Conservation (phyloP, 83 land plant species). For the Diphasiastrum complanatum region DNA sequence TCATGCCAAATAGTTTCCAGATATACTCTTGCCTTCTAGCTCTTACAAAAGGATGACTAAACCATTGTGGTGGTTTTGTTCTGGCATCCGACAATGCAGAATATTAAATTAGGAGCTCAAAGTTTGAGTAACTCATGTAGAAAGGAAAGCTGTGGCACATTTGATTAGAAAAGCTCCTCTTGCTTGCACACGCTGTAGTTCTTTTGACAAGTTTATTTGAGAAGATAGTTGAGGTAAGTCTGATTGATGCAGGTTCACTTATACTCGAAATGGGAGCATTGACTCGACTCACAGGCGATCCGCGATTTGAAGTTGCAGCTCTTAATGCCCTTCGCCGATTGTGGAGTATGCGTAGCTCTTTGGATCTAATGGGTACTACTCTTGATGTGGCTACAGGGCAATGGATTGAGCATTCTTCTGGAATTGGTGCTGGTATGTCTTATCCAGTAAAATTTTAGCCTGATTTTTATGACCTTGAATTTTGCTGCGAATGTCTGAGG, state of each 20-base stretch:
- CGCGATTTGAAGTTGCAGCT: constrained; percentile 64
- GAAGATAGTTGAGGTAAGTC: too few species aligned
- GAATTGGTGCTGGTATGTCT: constrained; percentile 79
- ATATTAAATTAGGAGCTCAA: too few species aligned
- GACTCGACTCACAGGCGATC: constrained; percentile 76
- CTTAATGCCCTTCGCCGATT: constrained; percentile 66
- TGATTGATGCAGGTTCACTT: constrained; percentile 67
- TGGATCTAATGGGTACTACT: constrained; percentile 75
- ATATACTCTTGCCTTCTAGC: background rate
- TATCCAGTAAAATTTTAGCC: background rate
- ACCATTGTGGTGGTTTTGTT: too few species aligned
- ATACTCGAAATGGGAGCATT: constrained; percentile 91
- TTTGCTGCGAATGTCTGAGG: too few species aligned
- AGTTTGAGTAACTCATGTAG: too few species aligned
- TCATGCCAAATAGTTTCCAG: background rate
- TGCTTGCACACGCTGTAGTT: too few species aligned
- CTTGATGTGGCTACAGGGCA: constrained; percentile 69
- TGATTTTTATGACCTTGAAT: too few species aligned
- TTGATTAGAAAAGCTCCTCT: too few species aligned
- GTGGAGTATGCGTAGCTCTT: constrained; percentile 83
- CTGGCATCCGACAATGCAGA: too few species aligned
- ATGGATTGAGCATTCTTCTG: constrained; percentile 83
- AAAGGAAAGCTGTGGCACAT: too few species aligned
- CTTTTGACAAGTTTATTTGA: too few species aligned
- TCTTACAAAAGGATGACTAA: background rate